Percentiles rank a stretch among this genome's conserved stretches.
These are phyloP conservation scores for Wickerhamomyces alni DNA, from an alignment of 805 yeast species.

Conservation along the genomic window DNA sequence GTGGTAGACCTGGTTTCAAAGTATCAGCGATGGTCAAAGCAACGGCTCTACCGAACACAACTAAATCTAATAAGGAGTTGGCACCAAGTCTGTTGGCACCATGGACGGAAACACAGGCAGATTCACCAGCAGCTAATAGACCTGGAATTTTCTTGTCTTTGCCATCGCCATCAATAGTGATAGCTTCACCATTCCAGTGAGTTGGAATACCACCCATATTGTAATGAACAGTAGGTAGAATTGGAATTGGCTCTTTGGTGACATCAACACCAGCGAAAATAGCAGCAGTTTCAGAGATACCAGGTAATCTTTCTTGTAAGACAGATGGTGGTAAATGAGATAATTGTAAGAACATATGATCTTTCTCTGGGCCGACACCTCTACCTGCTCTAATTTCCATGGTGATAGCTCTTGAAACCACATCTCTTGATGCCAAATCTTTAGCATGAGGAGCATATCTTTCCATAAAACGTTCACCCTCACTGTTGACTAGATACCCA, in stretches of 20 bases:
- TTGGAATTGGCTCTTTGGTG: conserved; percentile 98
- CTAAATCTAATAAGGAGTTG: conserved; percentile 91
- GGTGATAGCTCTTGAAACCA: conserved; percentile 96
- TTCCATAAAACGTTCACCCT: conserved; percentile 99
- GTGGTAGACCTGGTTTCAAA: conserved; percentile 85
- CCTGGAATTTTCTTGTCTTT: conserved; percentile 91
- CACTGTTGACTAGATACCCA: conserved; percentile 91
- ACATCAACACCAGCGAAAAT: conserved; percentile 99
- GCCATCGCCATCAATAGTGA: conserved; percentile 78
- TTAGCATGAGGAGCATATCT: conserved; percentile 98
- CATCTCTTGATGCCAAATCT: conserved; percentile 98
- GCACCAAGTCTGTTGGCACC: conserved; percentile 99
- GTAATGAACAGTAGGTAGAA: conserved; percentile 96
- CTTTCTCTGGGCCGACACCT: conserved; percentile 96
- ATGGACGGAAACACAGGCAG: conserved; percentile 98
- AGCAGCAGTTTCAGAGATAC: conserved; percentile 97
- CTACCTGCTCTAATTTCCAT: conserved; percentile 98
- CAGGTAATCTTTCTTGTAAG: conserved; percentile 93
- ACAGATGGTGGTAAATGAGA: conserved; percentile 91
- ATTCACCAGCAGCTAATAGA: conserved; percentile 95
- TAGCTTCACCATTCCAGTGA: conserved; percentile 92
- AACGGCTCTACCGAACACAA: conserved; percentile 98
- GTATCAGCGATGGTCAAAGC: conserved; percentile 84
- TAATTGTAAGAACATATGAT: conserved; percentile 92
- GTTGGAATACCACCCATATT: conserved; percentile 99